Base-by-base conservation (phyloP, 2,329 filamentous ascomycete genomes). In the Claviceps sp. region DNA sequence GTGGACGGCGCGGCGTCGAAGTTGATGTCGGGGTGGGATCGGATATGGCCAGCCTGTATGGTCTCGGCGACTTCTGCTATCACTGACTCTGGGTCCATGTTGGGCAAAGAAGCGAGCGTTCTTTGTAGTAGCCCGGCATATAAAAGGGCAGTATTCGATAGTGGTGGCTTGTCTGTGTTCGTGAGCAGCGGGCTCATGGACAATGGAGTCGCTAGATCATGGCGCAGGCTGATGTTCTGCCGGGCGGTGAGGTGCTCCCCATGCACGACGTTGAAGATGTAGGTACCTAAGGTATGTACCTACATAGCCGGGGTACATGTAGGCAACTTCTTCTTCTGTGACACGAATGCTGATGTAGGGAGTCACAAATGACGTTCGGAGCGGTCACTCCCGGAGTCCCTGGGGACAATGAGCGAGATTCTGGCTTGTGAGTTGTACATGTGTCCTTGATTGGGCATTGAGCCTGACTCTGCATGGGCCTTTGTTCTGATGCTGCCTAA, bases 1-100 rank as follows among this genome's bases (percentile, higher is more conserved):
- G 88, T 91, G 40, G 86, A 81, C 9, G 88, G 88, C 64, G 90
- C 90, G 62, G 88, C 64, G 70, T 95, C 89, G 71, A 87, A 85
- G 48, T 65, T 67, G 5, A 83, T 76, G 41, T 86, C 87, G 0
- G 89, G 89, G 50, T 81, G 63, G 47, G 72, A 77, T 56, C 87
- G 84, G 69, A 95, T 84, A 63, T 85, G 86, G 37, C 82, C 86
- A 16, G 85, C 82, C 67, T 96, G 90, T 57, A 95, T 72, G 37
- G 85, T 85, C 61, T 87, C 86, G 46, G 87, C 86, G 53, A 91
- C 70, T 64, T 93, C 81, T 24, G 81, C 68, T 26, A 81, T 75
- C 18, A 79, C 66, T n/a, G 77, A 75, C 26, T 70, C 69, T 37
- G 85, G 85, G 30, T 70, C 69, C 37, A 85, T 85, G 54, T 49